Conservation (phyloP, 257 asterid genomes). For the Solanum verrucosum region DNA sequence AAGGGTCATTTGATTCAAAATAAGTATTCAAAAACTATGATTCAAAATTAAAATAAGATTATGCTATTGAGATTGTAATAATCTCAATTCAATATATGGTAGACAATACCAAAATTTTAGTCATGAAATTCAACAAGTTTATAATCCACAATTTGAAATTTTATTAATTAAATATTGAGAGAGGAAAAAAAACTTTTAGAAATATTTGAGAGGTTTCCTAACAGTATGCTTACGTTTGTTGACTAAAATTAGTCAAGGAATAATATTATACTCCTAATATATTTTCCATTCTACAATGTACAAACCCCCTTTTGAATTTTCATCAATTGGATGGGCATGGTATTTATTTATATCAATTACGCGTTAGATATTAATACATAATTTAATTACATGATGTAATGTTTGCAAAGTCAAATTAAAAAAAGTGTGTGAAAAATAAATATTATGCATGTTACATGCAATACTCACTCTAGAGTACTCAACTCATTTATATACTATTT, state of each 20-base stretch:
- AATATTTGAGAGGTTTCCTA: not conserved
- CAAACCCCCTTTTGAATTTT: not conserved
- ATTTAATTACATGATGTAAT: not conserved
- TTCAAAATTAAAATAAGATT: not conserved
- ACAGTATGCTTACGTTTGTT: not conserved
- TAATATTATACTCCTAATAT: not conserved
- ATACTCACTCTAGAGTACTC: not conserved
- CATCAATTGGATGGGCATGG: not conserved
- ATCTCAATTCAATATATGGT: not conserved
- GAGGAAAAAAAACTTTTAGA: not conserved
- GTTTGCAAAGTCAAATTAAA: not conserved
- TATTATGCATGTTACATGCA: not conserved
- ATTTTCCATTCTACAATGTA: not conserved
- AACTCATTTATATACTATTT: not conserved
- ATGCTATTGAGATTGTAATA: not conserved
- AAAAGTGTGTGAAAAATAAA: not conserved
- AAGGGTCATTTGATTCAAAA: not conserved
- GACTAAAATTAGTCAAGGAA: not conserved
- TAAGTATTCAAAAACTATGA: not conserved
- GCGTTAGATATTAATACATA: not conserved
- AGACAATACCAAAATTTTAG: not conserved
- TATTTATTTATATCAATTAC: not conserved
- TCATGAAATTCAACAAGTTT: too few relatives aligned
- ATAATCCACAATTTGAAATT: not conserved
- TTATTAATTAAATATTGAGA: not conserved